Evolutionary conservation across 2,329 filamentous ascomycete species (phyloP), one percentile per base, ranked within the genome.

Genomic region (Chaetomium globosum): DNA sequence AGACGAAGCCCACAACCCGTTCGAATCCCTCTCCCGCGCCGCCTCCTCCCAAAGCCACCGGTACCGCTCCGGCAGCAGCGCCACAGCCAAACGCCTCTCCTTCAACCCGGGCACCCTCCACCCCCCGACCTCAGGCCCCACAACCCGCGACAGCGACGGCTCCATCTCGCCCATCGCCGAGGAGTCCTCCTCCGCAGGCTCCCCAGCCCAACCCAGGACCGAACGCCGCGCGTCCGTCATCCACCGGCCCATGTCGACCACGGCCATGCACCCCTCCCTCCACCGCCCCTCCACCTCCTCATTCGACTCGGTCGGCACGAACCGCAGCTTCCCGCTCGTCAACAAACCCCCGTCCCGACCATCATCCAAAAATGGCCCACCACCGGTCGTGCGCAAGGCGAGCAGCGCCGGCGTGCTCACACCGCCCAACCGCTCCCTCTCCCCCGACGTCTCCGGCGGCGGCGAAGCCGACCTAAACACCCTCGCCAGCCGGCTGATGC

Each of bases 291-390:
- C 85, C 0, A 74, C 83, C 26, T 83, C 85, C 4, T 86, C 85
- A 0, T 80, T 86, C 65, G 83, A 83, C 54, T 88, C 85, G 0
- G 81, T 79, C 0, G 84, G 84, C 19, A 88, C 86, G 1, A 84
- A 81, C 59, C 80, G 87, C 69, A 88, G 85, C 72, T 89, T 89
- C 68, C 86, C 86, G 0, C 78, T 89, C 5, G 81, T 88, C 51
- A 84, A 82, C 70, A 85, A 80, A 70, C 72, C 80, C 33, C 10
- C n/a, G 8, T 57, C 63, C 43, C n/a, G 48, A 16, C 36, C 39
- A 4, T 43, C 39, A 3, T 43, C 39, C 39, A 43, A 43, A n/a
- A 43, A 43, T 16, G 39, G 39, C 16, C 39, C 39, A 16, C 39
- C 39, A 21, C 13, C 28, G 12, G 23, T 53, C 7, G 31, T 39